A percentile compares a stretch with the other conserved stretches of the same genome.
phyloP scores from a whole-genome alignment of 257 asterid genomes.

The Petrea volubilis region DNA sequence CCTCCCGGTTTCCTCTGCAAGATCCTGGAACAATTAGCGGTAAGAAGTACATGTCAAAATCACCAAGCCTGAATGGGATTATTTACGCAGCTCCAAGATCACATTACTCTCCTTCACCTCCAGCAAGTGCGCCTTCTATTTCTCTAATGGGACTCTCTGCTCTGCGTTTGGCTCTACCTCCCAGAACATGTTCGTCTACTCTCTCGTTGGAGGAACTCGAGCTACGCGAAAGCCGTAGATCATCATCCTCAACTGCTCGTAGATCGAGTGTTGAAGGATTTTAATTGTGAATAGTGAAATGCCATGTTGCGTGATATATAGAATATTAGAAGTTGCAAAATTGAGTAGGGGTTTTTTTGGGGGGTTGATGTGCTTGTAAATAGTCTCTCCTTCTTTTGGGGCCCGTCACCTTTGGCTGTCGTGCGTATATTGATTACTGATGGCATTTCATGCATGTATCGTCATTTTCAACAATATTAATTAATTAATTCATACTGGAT shows the following conservation, averaged over 20 bases:
- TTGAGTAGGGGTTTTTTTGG: constrained; percentile 22
- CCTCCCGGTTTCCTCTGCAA: constrained; percentile 85
- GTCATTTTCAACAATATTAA: neutral
- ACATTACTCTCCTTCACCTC: constrained; percentile 52
- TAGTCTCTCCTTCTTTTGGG: constrained; percentile 20
- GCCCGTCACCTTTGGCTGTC: neutral
- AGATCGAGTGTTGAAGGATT: constrained; percentile 69
- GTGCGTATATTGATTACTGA: neutral
- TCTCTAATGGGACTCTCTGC: constrained; percentile 37
- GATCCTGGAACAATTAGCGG: constrained; percentile 74
- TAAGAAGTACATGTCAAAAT: constrained; percentile 62
- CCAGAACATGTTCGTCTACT: constrained; percentile 50
- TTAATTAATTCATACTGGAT: neutral
- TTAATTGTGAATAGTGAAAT: constrained; percentile 47
- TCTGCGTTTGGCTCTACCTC: constrained; percentile 48
- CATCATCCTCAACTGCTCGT: constrained; percentile 48
- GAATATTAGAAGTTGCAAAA: constrained; percentile 30
- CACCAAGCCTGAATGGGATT: constrained; percentile 85
- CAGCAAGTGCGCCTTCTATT: constrained; percentile 39
- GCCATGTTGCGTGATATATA: constrained; percentile 30
- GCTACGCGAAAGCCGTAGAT: constrained; percentile 53
- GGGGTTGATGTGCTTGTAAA: constrained; percentile 41
- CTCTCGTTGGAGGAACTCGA: constrained; percentile 55
- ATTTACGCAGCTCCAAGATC: constrained; percentile 50
- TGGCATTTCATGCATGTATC: neutral